Percentiles rank a stretch among this genome's conserved stretches.
These are phyloP conservation scores for Syzygium malaccense DNA, from an alignment of 441 rosid species.

Conservation along the genomic window DNA sequence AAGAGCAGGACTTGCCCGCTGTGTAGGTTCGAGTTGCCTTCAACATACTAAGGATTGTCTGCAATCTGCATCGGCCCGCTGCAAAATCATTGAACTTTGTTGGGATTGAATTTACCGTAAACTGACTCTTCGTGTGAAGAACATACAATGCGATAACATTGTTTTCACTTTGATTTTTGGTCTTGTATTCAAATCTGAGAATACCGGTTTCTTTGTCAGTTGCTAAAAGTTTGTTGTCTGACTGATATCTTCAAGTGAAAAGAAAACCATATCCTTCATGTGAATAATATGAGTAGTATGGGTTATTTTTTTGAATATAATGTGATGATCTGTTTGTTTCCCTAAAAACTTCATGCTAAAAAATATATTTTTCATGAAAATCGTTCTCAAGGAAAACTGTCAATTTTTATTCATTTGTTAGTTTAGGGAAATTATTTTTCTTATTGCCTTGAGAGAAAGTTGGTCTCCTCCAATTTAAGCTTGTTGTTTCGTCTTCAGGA, in stretches of 20 bases:
- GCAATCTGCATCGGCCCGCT: not conserved
- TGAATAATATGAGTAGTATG: not conserved
- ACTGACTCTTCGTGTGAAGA: not conserved
- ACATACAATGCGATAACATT: too few relatives aligned
- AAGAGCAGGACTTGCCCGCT: not conserved
- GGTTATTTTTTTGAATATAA: not conserved
- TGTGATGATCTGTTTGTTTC: accelerated
- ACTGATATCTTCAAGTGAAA: not conserved
- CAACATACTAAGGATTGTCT: not conserved
- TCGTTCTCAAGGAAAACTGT: not conserved
- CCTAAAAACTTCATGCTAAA: accelerated
- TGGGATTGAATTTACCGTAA: not conserved
- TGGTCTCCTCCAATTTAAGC: too few relatives aligned
- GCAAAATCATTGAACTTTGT: not conserved
- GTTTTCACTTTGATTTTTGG: not conserved
- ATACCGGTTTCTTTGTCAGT: not conserved
- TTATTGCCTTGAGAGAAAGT: not conserved
- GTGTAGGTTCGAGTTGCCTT: not conserved
- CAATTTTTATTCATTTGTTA: not conserved
- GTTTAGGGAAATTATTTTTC: not conserved
- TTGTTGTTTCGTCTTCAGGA: too few relatives aligned
- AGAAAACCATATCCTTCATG: not conserved
- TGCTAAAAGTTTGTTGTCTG: not conserved
- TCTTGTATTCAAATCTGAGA: not conserved
- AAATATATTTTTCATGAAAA: not conserved